Percentiles rank a stretch among this genome's conserved stretches.
These are phyloP conservation scores for Salvia rosmarinus DNA, from an alignment of 257 asterid species.

Conservation along the genomic window DNA sequence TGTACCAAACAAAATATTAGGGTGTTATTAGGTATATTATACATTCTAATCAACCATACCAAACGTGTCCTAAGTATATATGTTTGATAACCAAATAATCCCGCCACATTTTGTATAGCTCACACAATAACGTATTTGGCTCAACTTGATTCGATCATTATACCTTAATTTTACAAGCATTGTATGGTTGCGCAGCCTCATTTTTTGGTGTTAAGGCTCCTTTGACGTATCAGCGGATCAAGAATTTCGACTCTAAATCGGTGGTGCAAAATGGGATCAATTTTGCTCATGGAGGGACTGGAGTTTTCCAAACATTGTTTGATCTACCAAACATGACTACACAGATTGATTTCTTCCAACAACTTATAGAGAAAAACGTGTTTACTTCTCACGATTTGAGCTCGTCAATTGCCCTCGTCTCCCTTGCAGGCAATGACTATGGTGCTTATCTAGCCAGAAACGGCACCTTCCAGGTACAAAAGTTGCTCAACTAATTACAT, in stretches of 20 bases:
- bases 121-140: background rate
- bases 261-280: conserved; percentile 47
- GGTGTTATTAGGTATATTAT: no score
- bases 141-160: background rate
- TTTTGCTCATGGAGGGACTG: conserved; percentile 76
- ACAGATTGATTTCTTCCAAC: conserved; percentile 61
- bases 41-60: no score
- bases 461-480: conserved; percentile 42
- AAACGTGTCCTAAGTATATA: no score
- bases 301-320: conserved; percentile 60
- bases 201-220: conserved; percentile 57
- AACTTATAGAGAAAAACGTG: conserved; percentile 47
- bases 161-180: no score
- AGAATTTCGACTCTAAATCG: conserved; percentile 22
- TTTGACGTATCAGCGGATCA: conserved; percentile 36
- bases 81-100: no score
- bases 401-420: conserved; percentile 58
- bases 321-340: conserved; percentile 73
- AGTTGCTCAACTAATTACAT: conserved; percentile 33
- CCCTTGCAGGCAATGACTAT: conserved; percentile 75
- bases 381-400: conserved; percentile 41
- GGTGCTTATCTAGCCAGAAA: conserved; percentile 48
- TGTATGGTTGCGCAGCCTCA: conserved; percentile 53
- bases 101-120: no score
- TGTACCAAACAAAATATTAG: no score